Conservation (phyloP, 2,329 filamentous ascomycete species). For the Colletotrichum costaricense region DNA sequence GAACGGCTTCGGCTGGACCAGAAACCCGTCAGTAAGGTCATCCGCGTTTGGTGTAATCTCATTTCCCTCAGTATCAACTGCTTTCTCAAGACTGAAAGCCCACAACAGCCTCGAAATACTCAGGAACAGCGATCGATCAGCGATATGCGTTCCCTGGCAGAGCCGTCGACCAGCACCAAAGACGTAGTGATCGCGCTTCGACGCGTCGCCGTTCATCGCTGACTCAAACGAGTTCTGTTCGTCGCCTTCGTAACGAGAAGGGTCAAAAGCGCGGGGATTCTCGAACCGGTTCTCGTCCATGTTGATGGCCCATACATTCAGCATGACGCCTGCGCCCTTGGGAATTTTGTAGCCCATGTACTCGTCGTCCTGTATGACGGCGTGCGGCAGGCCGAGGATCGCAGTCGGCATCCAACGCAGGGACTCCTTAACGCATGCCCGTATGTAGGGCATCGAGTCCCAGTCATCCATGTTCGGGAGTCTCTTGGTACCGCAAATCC, state of each 20-base stretch:
- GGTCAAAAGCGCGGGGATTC: slow-evolving; percentile 55
- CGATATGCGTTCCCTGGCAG: slow-evolving; percentile 56
- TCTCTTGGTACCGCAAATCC: slow-evolving; percentile 53
- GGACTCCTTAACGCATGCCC: slow-evolving; percentile 57
- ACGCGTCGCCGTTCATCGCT: slow-evolving; percentile 47
- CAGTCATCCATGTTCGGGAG: slow-evolving; percentile 56
- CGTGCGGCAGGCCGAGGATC: slow-evolving; percentile 50
- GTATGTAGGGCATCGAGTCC: slow-evolving; percentile 57
- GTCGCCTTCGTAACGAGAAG: slow-evolving; percentile 49
- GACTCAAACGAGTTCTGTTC: slow-evolving; percentile 26
- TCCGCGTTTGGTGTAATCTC: slow-evolving; percentile 50
- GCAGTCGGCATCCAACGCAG: slow-evolving; percentile 58
- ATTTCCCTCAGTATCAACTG: background rate
- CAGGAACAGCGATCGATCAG: slow-evolving; percentile 59
- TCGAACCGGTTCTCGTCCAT: slow-evolving; percentile 55
- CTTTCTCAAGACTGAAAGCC: slow-evolving; percentile 57
- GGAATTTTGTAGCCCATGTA: slow-evolving; percentile 35
- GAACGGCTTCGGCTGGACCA: slow-evolving; percentile 27
- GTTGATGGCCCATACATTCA: slow-evolving; percentile 52
- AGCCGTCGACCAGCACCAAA: slow-evolving; percentile 37
- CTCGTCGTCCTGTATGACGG: slow-evolving; percentile 42
- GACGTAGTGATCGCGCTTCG: slow-evolving; percentile 48
- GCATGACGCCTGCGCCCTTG: slow-evolving; percentile 34
- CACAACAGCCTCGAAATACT: slow-evolving; percentile 62
- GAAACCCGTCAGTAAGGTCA: slow-evolving; percentile 1